Base-by-base conservation (phyloP, 1,284 basidiomycete genomes). In the Malassezia globosa region DNA sequence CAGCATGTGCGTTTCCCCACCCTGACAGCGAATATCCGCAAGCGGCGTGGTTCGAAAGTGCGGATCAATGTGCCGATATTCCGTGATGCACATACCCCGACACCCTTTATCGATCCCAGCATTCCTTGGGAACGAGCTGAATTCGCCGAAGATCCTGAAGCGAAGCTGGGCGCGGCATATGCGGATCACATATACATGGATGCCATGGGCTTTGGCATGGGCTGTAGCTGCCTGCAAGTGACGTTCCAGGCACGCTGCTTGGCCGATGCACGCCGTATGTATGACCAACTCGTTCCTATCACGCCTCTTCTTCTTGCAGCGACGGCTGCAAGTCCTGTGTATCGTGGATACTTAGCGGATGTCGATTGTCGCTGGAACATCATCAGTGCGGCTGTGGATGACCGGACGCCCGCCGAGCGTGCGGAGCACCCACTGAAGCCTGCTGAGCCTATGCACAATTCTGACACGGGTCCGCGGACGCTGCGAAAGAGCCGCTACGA, bases 171-270 rank as follows among this genome's bases (percentile, higher is more conserved):
- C 4, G 87, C 87, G 8, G 90, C 89, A 8, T 77, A 85, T 42
- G 76, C 78, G 11, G 83, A 92, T 72, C 89, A 96, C 73, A 89
- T 99, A 60, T 97, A 97, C 73, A 81, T 97, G 78, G 94, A 99
- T 73, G 90, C 94, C 1, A 96, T 96, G 94, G 92, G 90, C 21
- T 99, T 99, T 72, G 94, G 94, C 37, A 97, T 96, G 92, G 94
- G 94, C 3, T 96, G 92, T 66, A 94, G 87, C 68, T 97, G 94
- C 73, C 76, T 99, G 42, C 94, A 99, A 69, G 79, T 97, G 58
- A 99, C 94, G 3, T 95, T 97, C 76, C 94, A 99, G 73, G 85
- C 89, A 0, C 92, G 85, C 73, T 87, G 88, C 72, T 82, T 97
- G 23, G 77, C 80, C 35, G 89, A 97, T 72, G 92, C 94, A 5